Conservation (phyloP, 176 grass and related monocot species). For the Otatea glauca region DNA sequence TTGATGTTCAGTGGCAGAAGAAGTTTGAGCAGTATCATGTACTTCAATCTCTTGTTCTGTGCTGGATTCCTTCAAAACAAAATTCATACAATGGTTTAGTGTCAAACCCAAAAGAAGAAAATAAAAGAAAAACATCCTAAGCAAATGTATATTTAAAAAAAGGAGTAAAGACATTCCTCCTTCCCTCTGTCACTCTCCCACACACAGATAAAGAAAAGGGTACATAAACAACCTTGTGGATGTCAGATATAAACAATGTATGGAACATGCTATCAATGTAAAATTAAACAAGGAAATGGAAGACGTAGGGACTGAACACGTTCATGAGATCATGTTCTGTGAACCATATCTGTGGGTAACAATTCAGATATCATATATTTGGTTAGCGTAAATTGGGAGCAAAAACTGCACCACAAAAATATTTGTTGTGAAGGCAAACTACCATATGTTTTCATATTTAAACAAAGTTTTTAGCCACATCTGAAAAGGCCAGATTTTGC, state of each 20-base stretch:
- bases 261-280: background rate
- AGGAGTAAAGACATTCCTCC: background rate
- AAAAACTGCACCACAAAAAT: background rate
- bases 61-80: constrained; percentile 57
- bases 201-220: background rate
- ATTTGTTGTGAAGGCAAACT: background rate
- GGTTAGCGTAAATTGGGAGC: background rate
- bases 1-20: constrained; percentile 59
- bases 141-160: background rate
- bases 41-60: constrained; percentile 67
- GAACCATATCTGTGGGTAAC: background rate
- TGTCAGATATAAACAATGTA: constrained; percentile 13
- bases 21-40: constrained; percentile 61
- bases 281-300: constrained; percentile 3
- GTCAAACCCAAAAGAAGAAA: constrained; percentile 14
- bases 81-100: constrained; percentile 44
- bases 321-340: background rate
- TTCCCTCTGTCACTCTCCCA: background rate
- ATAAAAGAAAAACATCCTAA: background rate
- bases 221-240: background rate
- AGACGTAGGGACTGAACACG: background rate
- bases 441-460: background rate
- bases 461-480: background rate
- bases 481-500: background rate
- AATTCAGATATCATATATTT: constrained; percentile 4